Conservation (phyloP, 176 grass and related monocot species). For the Oryza nivara region DNA sequence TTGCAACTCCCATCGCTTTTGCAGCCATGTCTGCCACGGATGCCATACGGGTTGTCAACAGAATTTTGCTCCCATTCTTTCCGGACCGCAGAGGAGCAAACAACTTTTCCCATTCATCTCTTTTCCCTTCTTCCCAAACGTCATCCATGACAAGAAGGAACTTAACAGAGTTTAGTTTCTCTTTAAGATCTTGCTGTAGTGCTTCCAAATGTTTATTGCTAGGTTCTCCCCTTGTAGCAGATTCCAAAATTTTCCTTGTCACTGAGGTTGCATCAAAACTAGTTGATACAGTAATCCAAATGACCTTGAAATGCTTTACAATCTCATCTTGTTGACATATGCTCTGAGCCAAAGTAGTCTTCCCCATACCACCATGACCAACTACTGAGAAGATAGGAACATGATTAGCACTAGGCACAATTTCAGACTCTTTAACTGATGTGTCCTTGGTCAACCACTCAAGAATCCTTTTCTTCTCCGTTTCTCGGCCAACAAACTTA, state of each 20-base stretch:
- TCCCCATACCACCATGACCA: slow-evolving; percentile 53
- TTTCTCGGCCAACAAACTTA: no score
- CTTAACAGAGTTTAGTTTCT: neutral
- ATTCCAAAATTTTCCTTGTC: neutral
- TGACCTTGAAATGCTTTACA: neutral
- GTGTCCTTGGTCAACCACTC: neutral
- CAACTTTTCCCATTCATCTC: slow-evolving; percentile 40
- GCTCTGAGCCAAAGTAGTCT: slow-evolving; percentile 56
- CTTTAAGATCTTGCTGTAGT: slow-evolving; percentile 34
- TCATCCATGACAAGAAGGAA: slow-evolving; percentile 59
- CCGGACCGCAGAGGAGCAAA: slow-evolving; percentile 46
- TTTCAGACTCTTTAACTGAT: slow-evolving; percentile 1
- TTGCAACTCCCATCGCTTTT: slow-evolving; percentile 14
- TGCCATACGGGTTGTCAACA: slow-evolving; percentile 49
- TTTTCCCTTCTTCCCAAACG: slow-evolving; percentile 44
- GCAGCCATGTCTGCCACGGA: slow-evolving; percentile 30
- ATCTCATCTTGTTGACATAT: neutral
- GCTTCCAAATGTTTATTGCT: neutral
- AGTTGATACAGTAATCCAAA: slow-evolving; percentile 38
- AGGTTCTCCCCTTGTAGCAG: neutral
- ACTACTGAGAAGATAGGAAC: slow-evolving; percentile 19
- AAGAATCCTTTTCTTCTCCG: no score
- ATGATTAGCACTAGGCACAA: neutral
- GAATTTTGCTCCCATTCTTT: slow-evolving; percentile 40
- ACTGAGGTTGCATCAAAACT: slow-evolving; percentile 13